Evolutionary conservation across 2,329 filamentous ascomycete species (phyloP), one percentile per base, ranked within the genome.

Genomic region (Colletotrichum brevisporum): DNA sequence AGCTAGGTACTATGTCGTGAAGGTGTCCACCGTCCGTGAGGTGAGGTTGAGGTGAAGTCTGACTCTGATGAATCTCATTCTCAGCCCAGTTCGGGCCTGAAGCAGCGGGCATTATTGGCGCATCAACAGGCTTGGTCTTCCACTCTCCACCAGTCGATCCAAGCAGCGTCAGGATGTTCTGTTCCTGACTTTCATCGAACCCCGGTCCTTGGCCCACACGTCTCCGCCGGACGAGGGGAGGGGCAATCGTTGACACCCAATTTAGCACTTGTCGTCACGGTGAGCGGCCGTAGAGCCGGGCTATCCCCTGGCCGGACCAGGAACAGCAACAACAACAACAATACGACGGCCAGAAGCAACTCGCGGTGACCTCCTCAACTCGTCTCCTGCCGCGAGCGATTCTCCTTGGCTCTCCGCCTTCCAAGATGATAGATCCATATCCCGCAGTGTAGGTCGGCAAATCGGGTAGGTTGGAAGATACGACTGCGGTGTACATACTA

Each of bases 211-310:
- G 31, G 31, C 31, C 31, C 31, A 36, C 31, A 36, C 31, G 31
- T 36, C 31, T 36, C 31, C 31, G 31, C 31, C 31, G 31, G 31
- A 36, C 31, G 31, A 36, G 31, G 9, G 31, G 9, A 36, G 31
- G 62, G 50, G 58, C 43, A 51, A 31, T 50, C 36, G 43, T 60
- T 66, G 62, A 60, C 43, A 60, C 66, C 66, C 51, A 56, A 60
- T 54, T 69, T 66, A 69, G 66, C 55, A 69, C 36, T 31, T 56
- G 61, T 69, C 66, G 66, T 69, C 62, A 69, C 61, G 55, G 66
- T 69, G 66, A 69, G 54, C 53, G 54, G 63, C 54, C 50, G 54
- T 27, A 18, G 36, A 58, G 66, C 62, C 55, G 43, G 66, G 62
- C n/a, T 65, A 48, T 50, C 45, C 53, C 65, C 54, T 66, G 62